These are phyloP conservation scores for Nicotiana attenuata DNA, from an alignment of 257 asterid genomes.

Conservation along the genomic window DNA sequence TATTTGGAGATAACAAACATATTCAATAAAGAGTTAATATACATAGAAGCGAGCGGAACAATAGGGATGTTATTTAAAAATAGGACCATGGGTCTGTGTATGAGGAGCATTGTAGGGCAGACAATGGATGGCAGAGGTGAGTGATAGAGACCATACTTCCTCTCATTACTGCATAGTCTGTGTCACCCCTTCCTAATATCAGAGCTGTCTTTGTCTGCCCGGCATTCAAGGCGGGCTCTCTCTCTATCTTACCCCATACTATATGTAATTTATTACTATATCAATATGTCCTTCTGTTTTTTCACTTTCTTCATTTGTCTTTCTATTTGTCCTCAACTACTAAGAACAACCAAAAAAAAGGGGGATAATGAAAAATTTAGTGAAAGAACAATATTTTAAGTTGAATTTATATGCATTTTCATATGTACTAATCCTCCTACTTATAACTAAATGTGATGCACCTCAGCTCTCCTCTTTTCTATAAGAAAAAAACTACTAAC, in stretches of 20 bases:
- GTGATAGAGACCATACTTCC: slow-evolving; percentile 39
- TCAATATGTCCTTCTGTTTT: background rate
- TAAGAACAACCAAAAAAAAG: too few species aligned
- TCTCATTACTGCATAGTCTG: slow-evolving; percentile 22
- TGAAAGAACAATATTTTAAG: too few species aligned
- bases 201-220: slow-evolving; percentile 41
- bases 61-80: slow-evolving; percentile 18
- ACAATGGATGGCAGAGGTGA: slow-evolving; percentile 10
- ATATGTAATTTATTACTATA: background rate
- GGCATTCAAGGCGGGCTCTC: slow-evolving; percentile 53
- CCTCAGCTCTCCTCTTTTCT: background rate
- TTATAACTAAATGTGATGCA: background rate
- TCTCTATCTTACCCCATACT: background rate
- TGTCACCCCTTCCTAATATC: slow-evolving; percentile 20
- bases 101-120: background rate
- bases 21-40: too few species aligned
- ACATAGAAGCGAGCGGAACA: background rate
- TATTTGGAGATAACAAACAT: background rate
- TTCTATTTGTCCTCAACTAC: background rate
- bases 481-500: background rate
- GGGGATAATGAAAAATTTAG: too few species aligned
- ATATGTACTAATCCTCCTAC: too few species aligned
- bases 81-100: too few species aligned
- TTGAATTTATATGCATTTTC: too few species aligned
- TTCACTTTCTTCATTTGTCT: slow-evolving; percentile 2